A percentile compares a stretch with the other conserved stretches of the same genome.
These are phyloP conservation scores for Psophocarpus tetragonolobus DNA, from an alignment of 306 rosid species.

Conservation along the genomic window DNA sequence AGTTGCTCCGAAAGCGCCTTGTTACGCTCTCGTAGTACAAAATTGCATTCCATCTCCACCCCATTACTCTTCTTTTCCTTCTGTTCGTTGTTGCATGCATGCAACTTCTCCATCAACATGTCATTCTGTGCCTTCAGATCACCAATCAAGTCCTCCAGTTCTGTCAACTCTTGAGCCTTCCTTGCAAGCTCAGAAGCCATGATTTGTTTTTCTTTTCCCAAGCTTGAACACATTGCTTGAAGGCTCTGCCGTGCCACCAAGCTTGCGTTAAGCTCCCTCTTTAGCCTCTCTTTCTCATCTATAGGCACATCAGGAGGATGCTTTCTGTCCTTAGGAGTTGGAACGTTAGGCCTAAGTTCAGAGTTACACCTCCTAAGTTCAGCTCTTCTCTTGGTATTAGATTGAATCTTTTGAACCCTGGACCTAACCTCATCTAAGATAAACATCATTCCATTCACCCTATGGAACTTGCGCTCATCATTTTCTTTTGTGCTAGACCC, in stretches of 20 bases:
- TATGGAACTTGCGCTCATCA: constrained; percentile 59
- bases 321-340: constrained; percentile 57
- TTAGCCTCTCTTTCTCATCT: constrained; percentile 82
- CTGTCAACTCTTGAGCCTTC: constrained; percentile 73
- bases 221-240: constrained; percentile 81
- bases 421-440: constrained; percentile 72
- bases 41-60: constrained; percentile 51
- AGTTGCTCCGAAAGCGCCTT: constrained; percentile 68
- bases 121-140: constrained; percentile 79
- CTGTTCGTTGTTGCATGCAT: constrained; percentile 50
- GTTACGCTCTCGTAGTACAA: constrained; percentile 66
- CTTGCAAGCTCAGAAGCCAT: constrained; percentile 82
- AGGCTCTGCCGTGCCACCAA: constrained; percentile 75
- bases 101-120: constrained; percentile 61
- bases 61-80: constrained; percentile 47
- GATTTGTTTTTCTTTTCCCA: constrained; percentile 96
- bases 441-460: constrained; percentile 78
- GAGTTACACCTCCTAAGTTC: constrained; percentile 82
- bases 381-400: constrained; percentile 46
- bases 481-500: constrained; percentile 57
- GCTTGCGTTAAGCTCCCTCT: constrained; percentile 74
- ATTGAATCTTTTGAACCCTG: constrained; percentile 61
- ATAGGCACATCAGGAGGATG: constrained; percentile 38
- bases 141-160: constrained; percentile 66
- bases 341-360: constrained; percentile 58